A percentile compares a stretch with the other conserved stretches of the same genome.
Conservation (phyloP, 2,329 filamentous ascomycete genomes). For the Alternaria postmessia region DNA sequence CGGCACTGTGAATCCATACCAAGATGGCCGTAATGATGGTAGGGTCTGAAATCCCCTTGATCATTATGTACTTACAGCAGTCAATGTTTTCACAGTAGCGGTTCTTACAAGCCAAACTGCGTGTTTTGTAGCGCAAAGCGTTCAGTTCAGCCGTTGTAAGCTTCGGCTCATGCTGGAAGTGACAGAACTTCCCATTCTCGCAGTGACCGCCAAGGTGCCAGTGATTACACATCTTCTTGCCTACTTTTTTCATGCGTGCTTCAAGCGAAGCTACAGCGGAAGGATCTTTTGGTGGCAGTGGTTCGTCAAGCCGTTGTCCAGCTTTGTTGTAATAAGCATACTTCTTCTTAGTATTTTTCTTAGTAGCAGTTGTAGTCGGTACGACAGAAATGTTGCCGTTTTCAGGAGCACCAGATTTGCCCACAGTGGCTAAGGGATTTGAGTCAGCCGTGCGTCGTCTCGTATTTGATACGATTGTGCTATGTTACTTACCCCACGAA, state of each 20-base stretch:
- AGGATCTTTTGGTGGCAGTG: conserved; percentile 45
- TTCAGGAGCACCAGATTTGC: conserved; percentile 42
- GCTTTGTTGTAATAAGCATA: conserved; percentile 54
- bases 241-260: conserved; percentile 38
- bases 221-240: conserved; percentile 48
- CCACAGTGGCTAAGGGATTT: conserved; percentile 53
- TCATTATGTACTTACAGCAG: conserved; percentile 45
- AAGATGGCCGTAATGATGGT: background rate
- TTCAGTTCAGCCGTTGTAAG: conserved; percentile 49
- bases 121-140: conserved; percentile 54
- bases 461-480: background rate
- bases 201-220: conserved; percentile 51
- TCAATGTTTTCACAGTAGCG: conserved; percentile 52
- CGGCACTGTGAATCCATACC: background rate
- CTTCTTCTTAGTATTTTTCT: conserved; percentile 40
- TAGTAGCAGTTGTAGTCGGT: conserved; percentile 20
- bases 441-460: conserved; percentile 8
- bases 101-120: conserved; percentile 51
- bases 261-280: conserved; percentile 37
- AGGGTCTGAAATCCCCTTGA: background rate
- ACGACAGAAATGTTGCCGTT: conserved; percentile 53
- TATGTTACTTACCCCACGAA: conserved; percentile 26
- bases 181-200: conserved; percentile 51
- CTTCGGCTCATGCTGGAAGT: conserved; percentile 54
- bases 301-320: conserved; percentile 54